A percentile compares a stretch with the other conserved stretches of the same genome.
Evolutionary conservation across 192 early-diverging fungal species (phyloP).

Genomic region (Entrophospora sp.): DNA sequence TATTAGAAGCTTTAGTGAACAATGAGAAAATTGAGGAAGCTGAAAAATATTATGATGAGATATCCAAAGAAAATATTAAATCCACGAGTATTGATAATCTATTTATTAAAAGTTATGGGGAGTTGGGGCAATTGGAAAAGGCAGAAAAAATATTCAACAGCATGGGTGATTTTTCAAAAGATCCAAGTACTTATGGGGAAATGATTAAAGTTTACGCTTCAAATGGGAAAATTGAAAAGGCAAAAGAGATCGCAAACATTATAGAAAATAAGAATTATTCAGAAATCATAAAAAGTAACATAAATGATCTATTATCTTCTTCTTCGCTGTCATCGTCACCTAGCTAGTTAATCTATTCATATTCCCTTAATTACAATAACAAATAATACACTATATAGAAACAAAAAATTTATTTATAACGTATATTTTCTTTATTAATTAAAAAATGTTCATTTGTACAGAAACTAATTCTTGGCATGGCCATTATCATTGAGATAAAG

Average conservation of each 20-base stretch:
- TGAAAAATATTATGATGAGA: constrained; percentile 34
- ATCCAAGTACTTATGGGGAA: constrained; percentile 51
- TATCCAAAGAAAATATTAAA: constrained; percentile 29
- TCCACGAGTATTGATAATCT: constrained; percentile 51
- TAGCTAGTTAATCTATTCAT: no score
- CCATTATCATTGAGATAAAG: no score
- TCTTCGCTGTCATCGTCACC: no score
- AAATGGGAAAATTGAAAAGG: constrained; percentile 31
- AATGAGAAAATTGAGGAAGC: constrained; percentile 33
- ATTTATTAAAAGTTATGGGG: constrained; percentile 48
- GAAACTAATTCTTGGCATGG: no score
- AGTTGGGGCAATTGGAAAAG: constrained; percentile 25
- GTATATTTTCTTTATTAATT: no score
- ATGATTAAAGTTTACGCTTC: constrained; percentile 47
- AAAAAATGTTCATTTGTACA: no score
- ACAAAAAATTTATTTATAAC: no score
- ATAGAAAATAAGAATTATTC: constrained; percentile 35
- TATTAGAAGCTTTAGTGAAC: constrained; percentile 45
- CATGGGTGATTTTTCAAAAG: constrained; percentile 44
- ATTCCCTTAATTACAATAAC: no score
- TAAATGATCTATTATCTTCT: constrained; percentile 27
- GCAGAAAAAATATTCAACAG: constrained; percentile 38
- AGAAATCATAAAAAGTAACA: constrained; percentile 28
- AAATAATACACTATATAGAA: no score
- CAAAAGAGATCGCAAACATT: constrained; percentile 25